Evolutionary conservation across 2,329 filamentous ascomycete genomes (phyloP).

Genomic region (Fusarium goolgardi): DNA sequence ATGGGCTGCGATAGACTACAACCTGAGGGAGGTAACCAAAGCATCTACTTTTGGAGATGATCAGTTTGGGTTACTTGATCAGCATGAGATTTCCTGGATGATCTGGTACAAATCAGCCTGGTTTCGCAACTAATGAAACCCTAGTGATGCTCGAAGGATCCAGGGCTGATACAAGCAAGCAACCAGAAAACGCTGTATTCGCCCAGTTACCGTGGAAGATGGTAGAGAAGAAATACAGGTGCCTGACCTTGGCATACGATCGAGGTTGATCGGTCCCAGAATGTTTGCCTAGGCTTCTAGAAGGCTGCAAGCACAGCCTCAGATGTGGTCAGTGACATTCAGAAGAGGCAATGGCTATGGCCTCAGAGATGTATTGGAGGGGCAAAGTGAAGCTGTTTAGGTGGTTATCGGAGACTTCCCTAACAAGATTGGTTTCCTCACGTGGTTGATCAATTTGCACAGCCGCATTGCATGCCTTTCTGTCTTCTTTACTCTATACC

Average conservation of each 20-base stretch:
- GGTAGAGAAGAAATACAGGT: not conserved
- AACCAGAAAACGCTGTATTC: not conserved
- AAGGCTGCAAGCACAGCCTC: not conserved
- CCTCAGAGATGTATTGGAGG: not conserved
- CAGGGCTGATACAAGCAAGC: not conserved
- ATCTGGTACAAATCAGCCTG: not conserved
- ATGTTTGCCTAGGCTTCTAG: not conserved
- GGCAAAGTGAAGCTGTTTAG: constrained; percentile 1
- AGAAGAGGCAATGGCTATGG: not conserved
- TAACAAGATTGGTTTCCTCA: constrained; percentile 6
- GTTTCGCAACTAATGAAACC: not conserved
- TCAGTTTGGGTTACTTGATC: not conserved
- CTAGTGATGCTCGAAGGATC: not conserved
- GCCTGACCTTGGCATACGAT: not conserved
- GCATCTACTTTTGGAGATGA: not conserved
- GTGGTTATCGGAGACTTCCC: not conserved
- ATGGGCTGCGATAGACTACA: not conserved
- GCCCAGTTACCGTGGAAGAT: not conserved
- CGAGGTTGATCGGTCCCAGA: not conserved
- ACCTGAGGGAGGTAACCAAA: not conserved
- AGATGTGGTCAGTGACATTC: not conserved
- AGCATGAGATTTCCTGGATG: not conserved
- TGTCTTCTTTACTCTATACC: not conserved
- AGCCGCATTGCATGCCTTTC: not conserved
- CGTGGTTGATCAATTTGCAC: not conserved